Base-by-base conservation (phyloP, 306 rosid genomes). In the Elaeagnus macrophylla region DNA sequence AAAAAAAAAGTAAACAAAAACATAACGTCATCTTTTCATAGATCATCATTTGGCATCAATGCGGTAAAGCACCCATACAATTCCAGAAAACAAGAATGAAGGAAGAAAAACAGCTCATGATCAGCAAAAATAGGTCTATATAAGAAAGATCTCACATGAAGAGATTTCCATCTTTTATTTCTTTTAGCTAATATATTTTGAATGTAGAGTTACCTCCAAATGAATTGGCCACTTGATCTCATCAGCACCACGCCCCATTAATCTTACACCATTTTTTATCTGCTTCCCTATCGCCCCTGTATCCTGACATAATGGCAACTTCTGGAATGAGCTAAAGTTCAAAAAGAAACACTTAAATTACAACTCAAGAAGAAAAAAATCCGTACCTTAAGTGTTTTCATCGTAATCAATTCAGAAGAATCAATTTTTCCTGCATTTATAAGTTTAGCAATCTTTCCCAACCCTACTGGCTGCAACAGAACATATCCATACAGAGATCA, bases 161-260 rank as follows among this genome's bases (percentile, higher is more conserved):
- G 32, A 2, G 32, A 25, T 25, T 25, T 25, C 32, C 32, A 25
- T 25, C 32, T 25, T 25, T 25, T 25, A 25, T 25, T 25, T 25
- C 3, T 25, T 25, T 25, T 42, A 42, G 44, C 39, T 37, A 15
- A 48, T 67, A 5, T 52, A 18, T 51, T 57, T 38, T 12, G 9
- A 46, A 46, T 61, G 49, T 72, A 36, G 56, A 54, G 41, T 57
- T 66, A 90, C 97, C 97, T 90, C 97, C 12, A 90, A 68, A 72
- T 86, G 83, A 68, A 90, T 86, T 39, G 95, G 95, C 97, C 97
- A 90, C 66, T 79, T 66, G 66, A 86, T 78, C 60, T 83, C 80
- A 25, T 90, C 95, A 54, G 95, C 81, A 54, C 97, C 94, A 35
- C 97, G 97, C 11, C 95, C 95, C 97, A 90, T 86, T 75, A 90